Base-by-base conservation (phyloP, 176 grass and related monocot species). In the Guadua angustifolia region DNA sequence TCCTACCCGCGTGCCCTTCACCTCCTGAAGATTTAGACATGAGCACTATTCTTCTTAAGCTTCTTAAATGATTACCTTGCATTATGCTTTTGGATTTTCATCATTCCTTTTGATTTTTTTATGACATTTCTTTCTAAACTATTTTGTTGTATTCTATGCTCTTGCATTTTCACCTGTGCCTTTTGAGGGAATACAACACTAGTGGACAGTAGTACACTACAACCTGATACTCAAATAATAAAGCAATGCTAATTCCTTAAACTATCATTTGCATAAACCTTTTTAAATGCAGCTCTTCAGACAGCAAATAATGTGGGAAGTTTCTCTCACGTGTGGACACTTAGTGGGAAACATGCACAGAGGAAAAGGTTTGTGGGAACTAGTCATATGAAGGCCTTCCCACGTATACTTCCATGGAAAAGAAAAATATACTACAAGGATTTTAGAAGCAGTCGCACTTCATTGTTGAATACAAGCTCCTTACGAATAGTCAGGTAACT, bases 331-430 rank as follows among this genome's bases (percentile, higher is more conserved):
- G 93, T 99, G 45, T 99, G 93, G 93, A 99, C 96, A 68, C 89
- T 95, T 35, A 80, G 64, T 71, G 87, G 77, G 59, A 81, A 87
- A 86, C 89, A 92, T 76, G 60, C 89, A 82, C 83, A 78, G 81
- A 90, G 29, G 81, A 92, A 92, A 84, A 47, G 64, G 49, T 47
- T 78, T 83, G 65, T 79, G 57, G 57, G 71, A 79, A 74, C 66
- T 40, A 87, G 50, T 85, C 66, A 86, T 63, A 19, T 75, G 80
- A 94, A 92, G 26, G 57, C 82, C 32, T 92, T 95, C 71, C 96
- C 96, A 49, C 80, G 81, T 57, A 82, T 99, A 61, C 87, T 99
- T 90, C 96, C 96, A 72, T 99, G 96, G 96, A 99, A 99, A 89
- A 86, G 89, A 84, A 89, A 89, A 88, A 56, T 84, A 67, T 88